Evolutionary conservation across 495 filamentous ascomycete species (phyloP), one percentile per base, ranked within the genome.

Genomic region (Jackrogersella minutella): DNA sequence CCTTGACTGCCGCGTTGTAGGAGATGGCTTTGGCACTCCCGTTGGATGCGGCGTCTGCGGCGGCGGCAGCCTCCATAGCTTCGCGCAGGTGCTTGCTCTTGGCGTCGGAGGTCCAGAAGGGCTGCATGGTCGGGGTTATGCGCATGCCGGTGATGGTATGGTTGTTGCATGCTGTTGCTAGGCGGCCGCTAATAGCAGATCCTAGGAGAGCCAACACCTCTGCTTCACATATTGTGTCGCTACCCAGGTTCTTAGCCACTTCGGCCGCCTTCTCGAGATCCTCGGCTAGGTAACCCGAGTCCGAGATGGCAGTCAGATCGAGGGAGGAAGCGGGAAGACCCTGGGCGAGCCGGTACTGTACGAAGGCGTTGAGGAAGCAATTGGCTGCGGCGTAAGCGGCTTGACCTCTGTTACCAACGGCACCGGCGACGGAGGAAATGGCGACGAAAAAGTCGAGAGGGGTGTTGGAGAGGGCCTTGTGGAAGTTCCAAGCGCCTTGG

Each of bases 361-460:
- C 78, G 24, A 87, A 74, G 0, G 80, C 80, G 62, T 87, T 85
- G 5, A 88, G 77, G 75, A 86, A 90, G 49, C 83, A 83, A 69
- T 89, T 90, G 19, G 84, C 86, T 0, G 87, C 86, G 14, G 85
- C 81, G 70, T 91, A 91, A 6, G 86, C 85, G 2, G 85, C 81
- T 73, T 91, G 89, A 0, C 84, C 84, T 46, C 80, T 72, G 73
- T 82, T 85, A 1, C 89, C 89, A 28, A 89, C 78, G 5, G 83
- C 76, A 33, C 84, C 86, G 11, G 86, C 78, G 5, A 87, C 77
- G 3, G 89, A 91, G 4, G 86, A 88, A 31, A 90, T 81, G 34
- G 81, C 80, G 21, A 90, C 74, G 74, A 91, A 90, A 79, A 91
- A 91, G 69, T 90, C 89, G 0, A 90, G 80, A 6, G 81, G 75